Base-by-base conservation (phyloP, 345 rosid genomes). In the Salix brachista region DNA sequence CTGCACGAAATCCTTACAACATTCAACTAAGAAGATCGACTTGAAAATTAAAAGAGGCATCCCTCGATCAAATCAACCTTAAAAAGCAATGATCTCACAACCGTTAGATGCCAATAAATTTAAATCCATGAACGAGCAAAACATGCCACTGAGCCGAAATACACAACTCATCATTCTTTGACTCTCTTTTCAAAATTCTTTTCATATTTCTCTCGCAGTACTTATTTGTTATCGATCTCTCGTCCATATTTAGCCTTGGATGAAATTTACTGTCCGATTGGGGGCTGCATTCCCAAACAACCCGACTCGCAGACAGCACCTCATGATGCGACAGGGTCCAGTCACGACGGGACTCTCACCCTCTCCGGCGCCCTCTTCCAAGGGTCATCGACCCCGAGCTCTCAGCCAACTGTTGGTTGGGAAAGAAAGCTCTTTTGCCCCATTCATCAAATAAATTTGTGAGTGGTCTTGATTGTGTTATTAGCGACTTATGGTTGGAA, bases 101-200 rank as follows among this genome's bases (percentile, higher is more conserved):
- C 26, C 62, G 10, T 10, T 56, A 56, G 62, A 56, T 21, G 62
- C n/a, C 28, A 19, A 54, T 21, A 21, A 19, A 54, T 54, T n/a
- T 13, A 48, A 4, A 48, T 8, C 44, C 3, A 41, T 44, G 48
- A 44, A 1, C 44, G 9, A 4, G 4, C 4, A 1, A 18, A 52
- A 34, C 9, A 56, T n/a, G 13, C 61, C 61, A 56, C 26, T 56
- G 9, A 1, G 21, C 56, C 19, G 56, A 54, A 54, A 16, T 23
- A 1, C 60, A 2, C 3, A 21, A 2, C 25, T 8, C 61, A 21
- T 3, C 10, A 78, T 52, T 65, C 54, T 32, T 78, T 69, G 70
- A 77, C 80, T 77, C 70, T 77, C 62, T 39, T 77, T 70, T 77
- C 34, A 70, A 77, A 70, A 60, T 78, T 41, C 17, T 78, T 78